Base-by-base conservation (phyloP, 306 rosid species). In the Morella rubra region DNA sequence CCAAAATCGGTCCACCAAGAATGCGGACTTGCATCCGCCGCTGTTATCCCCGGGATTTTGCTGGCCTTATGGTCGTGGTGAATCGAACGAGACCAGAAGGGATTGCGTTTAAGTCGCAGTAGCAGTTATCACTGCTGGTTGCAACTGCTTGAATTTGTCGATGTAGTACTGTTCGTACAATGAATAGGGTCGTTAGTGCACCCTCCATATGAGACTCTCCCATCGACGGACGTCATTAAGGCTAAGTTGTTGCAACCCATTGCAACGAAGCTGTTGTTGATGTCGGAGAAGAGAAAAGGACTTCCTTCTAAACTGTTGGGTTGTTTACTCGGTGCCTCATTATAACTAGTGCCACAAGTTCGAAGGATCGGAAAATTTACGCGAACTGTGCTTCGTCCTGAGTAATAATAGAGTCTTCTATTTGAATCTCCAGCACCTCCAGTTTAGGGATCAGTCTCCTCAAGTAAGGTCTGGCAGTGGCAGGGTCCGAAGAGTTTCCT, bases 241-340 rank as follows among this genome's bases (percentile, higher is more conserved):
- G 74, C 80, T 22, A 45, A 51, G 58, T 46, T 46, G 13, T 59
- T 47, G 56, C 74, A 76, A 7, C 74, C 69, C 24, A 76, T 65
- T 3, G 69, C 80, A 11, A 65, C 11, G 69, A 76, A 76, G 3
- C 6, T 5, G 55, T 68, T 68, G 0, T 24, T 2, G 8, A 1
- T 0, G 10, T 22, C 13, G 40, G 80, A 76, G 74, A 52, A 76
- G 15, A 19, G 5, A 24, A 68, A 76, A 16, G 80, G 80, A 44
- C 74, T 69, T 16, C 47, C 40, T 54, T 5, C 49, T 27, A 27
- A 76, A 60, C 44, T 74, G 12, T 4, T 47, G 8, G 51, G 14
- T 1, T 19, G 19, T 74, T 44, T 73, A 5, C 19, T 10, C 5
- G 27, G 0, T 45, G 10, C 15, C 6, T 15, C 22, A 16, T 2